Conservation (phyloP, 306 rosid genomes). For the Acacia melanoxylon region DNA sequence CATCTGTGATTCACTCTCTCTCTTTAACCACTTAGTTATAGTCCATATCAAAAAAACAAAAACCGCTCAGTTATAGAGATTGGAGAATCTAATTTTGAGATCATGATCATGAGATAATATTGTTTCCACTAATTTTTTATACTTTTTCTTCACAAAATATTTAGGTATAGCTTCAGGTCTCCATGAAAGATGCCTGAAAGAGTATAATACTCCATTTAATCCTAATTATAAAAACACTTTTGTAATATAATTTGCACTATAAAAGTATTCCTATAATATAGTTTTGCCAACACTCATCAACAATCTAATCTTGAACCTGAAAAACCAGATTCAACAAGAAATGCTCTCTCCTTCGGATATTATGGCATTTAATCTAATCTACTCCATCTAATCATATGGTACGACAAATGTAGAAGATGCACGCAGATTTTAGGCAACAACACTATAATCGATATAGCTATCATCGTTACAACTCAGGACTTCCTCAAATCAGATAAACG, state of each 20-base stretch:
- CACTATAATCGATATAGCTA: constrained; percentile 7
- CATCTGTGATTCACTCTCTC: background rate
- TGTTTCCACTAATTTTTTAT: background rate
- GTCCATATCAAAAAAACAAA: no score
- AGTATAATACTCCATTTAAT: no score
- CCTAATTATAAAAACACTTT: no score
- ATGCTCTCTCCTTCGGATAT: background rate
- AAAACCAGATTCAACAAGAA: constrained; percentile 9
- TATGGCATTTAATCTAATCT: background rate
- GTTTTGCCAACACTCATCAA: background rate
- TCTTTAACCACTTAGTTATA: background rate
- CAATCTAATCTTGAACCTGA: background rate
- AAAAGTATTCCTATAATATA: no score
- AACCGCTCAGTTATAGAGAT: background rate
- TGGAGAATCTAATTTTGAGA: background rate
- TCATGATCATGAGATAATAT: background rate
- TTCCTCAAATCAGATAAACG: constrained; percentile 27
- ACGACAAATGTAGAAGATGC: background rate
- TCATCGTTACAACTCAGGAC: constrained; percentile 26
- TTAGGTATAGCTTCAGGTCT: background rate
- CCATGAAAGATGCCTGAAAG: constrained; percentile 16
- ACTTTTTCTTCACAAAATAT: background rate
- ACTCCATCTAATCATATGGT: background rate
- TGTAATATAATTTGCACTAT: no score
- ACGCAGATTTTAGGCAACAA: constrained; percentile 28